A percentile compares a stretch with the other conserved stretches of the same genome.
Conservation (phyloP, 345 rosid genomes). For the Eucalyptus cladocalyx region DNA sequence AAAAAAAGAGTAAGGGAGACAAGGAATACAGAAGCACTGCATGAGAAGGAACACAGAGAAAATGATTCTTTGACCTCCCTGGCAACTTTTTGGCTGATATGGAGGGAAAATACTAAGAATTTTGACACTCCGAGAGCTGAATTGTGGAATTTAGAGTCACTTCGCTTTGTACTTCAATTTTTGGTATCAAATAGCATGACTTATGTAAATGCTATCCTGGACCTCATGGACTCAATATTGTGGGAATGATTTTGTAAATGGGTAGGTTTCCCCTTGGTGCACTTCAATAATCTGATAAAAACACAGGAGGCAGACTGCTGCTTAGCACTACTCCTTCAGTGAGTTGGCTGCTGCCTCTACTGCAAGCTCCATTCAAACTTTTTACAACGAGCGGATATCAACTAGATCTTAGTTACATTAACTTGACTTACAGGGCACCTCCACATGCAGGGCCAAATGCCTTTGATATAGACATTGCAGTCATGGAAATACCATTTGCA, state of each 20-base stretch:
- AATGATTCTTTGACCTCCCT: not conserved
- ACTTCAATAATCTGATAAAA: not conserved
- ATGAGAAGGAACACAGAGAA: not conserved
- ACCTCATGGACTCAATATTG: not conserved
- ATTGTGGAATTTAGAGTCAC: not conserved
- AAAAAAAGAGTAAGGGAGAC: not conserved
- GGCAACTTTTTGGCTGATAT: not conserved
- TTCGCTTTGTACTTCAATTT: not conserved
- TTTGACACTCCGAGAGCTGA: not conserved
- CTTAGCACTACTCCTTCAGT: not conserved
- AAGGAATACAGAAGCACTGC: not conserved
- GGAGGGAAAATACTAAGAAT: not conserved
- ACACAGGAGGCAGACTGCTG: not conserved
- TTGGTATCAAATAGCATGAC: not conserved
- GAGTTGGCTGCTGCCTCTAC: not conserved
- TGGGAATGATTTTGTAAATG: not conserved
- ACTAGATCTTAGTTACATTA: not conserved
- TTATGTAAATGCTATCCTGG: not conserved
- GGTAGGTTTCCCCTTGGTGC: not conserved
- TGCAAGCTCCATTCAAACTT: not conserved
- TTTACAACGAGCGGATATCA: not conserved
- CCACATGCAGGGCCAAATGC: constrained; percentile 62
- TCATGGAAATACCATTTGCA: constrained; percentile 53
- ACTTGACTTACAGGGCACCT: constrained; percentile 44
- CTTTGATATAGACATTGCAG: constrained; percentile 59